These are phyloP conservation scores for Favolaschia claudopus DNA, from an alignment of 768 basidiomycete genomes.

Conservation along the genomic window DNA sequence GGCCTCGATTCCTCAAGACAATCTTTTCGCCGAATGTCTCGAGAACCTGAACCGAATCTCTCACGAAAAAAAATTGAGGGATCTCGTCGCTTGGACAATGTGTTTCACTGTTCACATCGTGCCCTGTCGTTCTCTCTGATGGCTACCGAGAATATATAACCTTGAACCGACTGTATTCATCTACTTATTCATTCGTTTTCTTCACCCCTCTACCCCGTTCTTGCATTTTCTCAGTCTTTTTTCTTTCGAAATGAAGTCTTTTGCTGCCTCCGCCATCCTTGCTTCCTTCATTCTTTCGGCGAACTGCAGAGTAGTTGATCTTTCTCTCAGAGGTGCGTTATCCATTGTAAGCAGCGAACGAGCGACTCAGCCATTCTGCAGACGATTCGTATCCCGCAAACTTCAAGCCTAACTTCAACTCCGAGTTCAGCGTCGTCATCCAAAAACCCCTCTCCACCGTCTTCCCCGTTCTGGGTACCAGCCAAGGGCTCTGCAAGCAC, in stretches of 20 bases:
- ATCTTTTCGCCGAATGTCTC: no score
- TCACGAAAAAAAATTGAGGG: no score
- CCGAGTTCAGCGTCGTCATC: conserved; percentile 16
- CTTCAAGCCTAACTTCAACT: conserved; percentile 25
- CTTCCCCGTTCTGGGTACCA: conserved; percentile 24
- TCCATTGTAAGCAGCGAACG: not conserved
- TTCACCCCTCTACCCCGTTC: no score
- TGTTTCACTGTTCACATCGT: no score
- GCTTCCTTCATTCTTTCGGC: conserved; percentile 5
- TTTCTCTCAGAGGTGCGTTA: conserved; percentile 1
- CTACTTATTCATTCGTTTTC: no score
- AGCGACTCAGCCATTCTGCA: not conserved
- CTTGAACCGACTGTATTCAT: no score
- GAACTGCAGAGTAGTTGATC: conserved; percentile 14
- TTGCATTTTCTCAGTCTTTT: no score
- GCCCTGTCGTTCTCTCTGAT: no score
- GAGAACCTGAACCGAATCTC: no score
- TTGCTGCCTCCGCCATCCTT: not conserved
- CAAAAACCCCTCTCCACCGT: conserved; percentile 19
- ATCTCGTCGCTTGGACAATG: no score
- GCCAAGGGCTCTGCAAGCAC: conserved; percentile 3
- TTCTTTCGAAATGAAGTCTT: conserved; percentile 13
- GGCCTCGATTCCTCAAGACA: no score
- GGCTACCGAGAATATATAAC: no score
- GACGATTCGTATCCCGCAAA: conserved; percentile 21